phyloP scores from a whole-genome alignment of 2,329 filamentous ascomycete species.

The Whalleya microplaca region DNA sequence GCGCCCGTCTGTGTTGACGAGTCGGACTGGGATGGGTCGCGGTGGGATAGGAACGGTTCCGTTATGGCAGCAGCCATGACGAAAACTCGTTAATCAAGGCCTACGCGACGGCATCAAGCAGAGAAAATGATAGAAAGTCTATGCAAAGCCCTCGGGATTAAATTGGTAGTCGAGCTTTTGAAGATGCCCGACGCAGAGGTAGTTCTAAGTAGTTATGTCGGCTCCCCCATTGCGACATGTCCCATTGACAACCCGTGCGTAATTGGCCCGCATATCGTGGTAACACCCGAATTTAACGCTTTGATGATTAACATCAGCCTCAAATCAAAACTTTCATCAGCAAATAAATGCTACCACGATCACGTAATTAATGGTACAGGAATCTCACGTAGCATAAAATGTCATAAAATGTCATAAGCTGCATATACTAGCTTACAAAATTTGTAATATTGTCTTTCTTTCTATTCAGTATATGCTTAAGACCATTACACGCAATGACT shows the following conservation, averaged over 20 bases:
- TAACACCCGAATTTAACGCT: neutral
- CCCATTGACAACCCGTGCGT: neutral
- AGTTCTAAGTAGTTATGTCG: neutral
- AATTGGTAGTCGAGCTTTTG: neutral
- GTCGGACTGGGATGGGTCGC: neutral
- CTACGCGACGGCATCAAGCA: neutral
- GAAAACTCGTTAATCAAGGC: neutral
- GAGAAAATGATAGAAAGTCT: neutral
- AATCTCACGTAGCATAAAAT: neutral
- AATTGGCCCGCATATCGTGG: neutral
- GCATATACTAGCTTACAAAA: conserved; percentile 4
- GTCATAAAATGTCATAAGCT: conserved; percentile 9
- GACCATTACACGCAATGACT: conserved; percentile 19
- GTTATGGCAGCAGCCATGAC: neutral
- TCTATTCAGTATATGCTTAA: conserved; percentile 30
- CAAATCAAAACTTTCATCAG: neutral
- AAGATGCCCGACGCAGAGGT: no score
- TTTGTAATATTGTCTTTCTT: conserved; percentile 16
- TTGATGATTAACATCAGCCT: neutral
- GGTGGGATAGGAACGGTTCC: neutral
- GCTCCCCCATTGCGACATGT: neutral
- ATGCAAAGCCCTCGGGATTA: no score
- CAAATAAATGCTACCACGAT: neutral
- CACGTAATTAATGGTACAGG: neutral
- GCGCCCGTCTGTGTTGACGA: neutral